Conservation (phyloP, 23 red algal genomes). For the Agarophyton chilense region DNA sequence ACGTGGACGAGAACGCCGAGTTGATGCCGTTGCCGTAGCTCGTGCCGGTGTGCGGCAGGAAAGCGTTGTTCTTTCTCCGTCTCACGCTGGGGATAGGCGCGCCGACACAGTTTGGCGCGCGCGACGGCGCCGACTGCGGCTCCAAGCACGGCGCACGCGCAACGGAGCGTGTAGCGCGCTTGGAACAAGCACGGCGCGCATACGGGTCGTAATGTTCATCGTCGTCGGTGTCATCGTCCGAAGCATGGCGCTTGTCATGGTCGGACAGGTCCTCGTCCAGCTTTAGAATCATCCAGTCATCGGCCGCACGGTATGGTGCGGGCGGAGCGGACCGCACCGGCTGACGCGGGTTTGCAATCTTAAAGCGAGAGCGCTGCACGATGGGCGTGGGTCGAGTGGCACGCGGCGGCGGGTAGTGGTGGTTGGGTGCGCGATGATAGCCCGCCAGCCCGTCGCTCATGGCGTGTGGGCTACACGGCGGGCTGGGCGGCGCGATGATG, state of each 20-base stretch:
- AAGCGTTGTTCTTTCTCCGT: neutral
- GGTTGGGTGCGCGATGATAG: slow-evolving; percentile 14
- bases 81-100: neutral
- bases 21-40: neutral
- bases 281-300: slow-evolving; percentile 27
- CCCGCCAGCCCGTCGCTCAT: neutral
- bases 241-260: neutral
- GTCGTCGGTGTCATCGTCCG: neutral
- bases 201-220: too few relatives aligned
- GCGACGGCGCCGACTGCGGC: neutral
- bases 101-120: neutral
- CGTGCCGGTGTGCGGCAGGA: neutral
- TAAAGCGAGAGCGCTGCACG: neutral
- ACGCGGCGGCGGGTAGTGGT: neutral
- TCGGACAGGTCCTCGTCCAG: slow-evolving; percentile 16
- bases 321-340: neutral
- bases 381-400: neutral
- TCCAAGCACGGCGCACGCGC: neutral
- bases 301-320: neutral
- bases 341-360: neutral
- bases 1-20: neutral
- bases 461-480: neutral
- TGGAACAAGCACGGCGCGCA: too few relatives aligned
- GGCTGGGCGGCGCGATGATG: slow-evolving; percentile 6
- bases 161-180: too few relatives aligned